A percentile compares a stretch with the other conserved stretches of the same genome.
These are phyloP conservation scores for Aegle marmelos DNA, from an alignment of 345 rosid genomes.

Conservation along the genomic window DNA sequence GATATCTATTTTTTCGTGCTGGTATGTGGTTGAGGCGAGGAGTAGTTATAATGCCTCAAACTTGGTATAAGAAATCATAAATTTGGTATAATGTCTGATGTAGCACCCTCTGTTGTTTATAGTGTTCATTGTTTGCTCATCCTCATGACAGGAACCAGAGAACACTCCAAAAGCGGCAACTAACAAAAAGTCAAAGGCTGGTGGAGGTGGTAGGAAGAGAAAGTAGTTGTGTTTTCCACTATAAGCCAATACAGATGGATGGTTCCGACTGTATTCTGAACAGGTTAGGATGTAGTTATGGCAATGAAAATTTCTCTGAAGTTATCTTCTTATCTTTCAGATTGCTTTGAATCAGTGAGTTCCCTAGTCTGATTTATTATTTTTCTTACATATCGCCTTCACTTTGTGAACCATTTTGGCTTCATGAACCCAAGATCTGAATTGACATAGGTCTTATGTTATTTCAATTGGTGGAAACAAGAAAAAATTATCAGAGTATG, in stretches of 20 bases:
- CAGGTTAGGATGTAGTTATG: conserved; percentile 6
- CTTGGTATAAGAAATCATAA: not conserved
- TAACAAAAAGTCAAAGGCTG: conserved; percentile 61
- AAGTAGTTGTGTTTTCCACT: conserved; percentile 25
- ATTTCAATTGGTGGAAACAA: not conserved
- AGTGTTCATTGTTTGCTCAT: conserved; percentile 13
- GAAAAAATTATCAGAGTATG: not conserved
- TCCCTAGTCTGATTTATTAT: not conserved
- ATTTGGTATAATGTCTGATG: not conserved
- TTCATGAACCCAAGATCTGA: not conserved
- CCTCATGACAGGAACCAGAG: conserved; percentile 48
- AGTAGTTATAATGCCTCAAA: not conserved
- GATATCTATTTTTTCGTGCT: not conserved
- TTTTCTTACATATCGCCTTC: not conserved
- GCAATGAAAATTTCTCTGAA: not conserved
- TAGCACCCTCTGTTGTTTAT: not conserved
- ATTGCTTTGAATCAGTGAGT: not conserved
- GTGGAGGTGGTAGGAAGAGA: conserved; percentile 72
- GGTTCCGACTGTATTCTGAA: not conserved
- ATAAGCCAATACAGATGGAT: not conserved
- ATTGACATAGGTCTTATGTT: not conserved
- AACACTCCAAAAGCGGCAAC: conserved; percentile 38
- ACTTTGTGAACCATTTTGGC: not conserved
- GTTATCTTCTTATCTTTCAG: not conserved
- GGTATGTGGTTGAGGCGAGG: not conserved